phyloP scores from a whole-genome alignment of 2,329 filamentous ascomycete genomes.

The Fusarium caatingaense region DNA sequence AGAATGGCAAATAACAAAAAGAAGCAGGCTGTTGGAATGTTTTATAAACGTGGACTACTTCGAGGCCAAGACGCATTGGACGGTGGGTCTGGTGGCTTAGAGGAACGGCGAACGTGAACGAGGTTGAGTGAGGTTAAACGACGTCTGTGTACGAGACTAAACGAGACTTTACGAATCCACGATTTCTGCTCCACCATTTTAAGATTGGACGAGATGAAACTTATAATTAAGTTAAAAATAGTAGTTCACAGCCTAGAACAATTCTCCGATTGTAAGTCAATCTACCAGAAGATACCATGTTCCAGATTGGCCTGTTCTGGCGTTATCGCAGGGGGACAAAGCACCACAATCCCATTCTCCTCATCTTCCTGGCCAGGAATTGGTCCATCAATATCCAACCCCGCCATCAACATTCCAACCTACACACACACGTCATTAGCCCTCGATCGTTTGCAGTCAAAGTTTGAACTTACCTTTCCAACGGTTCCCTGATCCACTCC shows the following conservation, averaged over 20 bases:
- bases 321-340: constrained; percentile 6
- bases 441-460: too few species aligned
- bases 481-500: constrained; percentile 17
- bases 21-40: too few species aligned
- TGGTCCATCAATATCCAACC: constrained; percentile 6
- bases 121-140: background rate
- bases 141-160: background rate
- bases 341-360: constrained; percentile 28
- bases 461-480: constrained; percentile 15
- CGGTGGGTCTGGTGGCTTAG: background rate
- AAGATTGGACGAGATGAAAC: background rate
- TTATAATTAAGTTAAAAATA: background rate
- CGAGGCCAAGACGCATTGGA: rapidly evolving
- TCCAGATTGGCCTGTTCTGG: background rate
- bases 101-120: background rate
- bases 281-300: constrained; percentile 3
- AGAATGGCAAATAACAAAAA: too few species aligned
- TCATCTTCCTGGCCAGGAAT: constrained; percentile 30
- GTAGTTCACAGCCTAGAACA: background rate
- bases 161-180: background rate
- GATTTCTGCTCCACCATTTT: background rate
- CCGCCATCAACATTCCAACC: constrained; percentile 14
- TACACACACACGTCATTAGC: too few species aligned
- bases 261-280: background rate
- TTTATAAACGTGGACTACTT: background rate